Conservation (phyloP, 2,329 filamentous ascomycete species). For the Ascochyta lentis region DNA sequence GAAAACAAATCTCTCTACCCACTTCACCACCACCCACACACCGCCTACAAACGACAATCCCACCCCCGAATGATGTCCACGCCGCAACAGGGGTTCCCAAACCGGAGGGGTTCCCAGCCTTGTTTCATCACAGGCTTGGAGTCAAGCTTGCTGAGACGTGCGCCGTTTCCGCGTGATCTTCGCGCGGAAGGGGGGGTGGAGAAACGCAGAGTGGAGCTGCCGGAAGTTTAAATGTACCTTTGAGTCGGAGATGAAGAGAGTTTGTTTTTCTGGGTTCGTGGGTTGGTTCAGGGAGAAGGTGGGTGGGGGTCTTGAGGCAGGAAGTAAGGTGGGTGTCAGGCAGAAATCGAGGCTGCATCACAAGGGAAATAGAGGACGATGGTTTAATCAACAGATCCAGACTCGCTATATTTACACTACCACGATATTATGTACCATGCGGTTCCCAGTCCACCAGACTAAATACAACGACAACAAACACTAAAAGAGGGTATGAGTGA, state of each 20-base stretch:
- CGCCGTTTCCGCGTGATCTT: conserved; percentile 9
- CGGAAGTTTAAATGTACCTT: conserved; percentile 5
- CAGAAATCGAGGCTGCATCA: background rate
- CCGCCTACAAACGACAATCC: background rate
- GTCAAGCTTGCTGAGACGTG: conserved; percentile 17
- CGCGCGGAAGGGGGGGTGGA: background rate
- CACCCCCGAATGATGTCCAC: background rate
- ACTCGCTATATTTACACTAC: conserved; percentile 21
- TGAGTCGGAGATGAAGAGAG: background rate
- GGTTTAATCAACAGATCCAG: conserved; percentile 14
- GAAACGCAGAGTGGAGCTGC: background rate
- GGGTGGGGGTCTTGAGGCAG: background rate
- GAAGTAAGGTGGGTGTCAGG: no score
- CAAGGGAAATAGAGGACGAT: background rate
- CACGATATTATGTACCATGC: conserved; percentile 15
- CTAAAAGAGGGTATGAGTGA: conserved; percentile 25
- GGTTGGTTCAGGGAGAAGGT: no score
- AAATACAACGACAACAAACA: conserved; percentile 13
- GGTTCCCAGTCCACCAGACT: conserved; percentile 11
- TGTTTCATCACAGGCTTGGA: conserved; percentile 9
- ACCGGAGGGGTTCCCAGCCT: background rate
- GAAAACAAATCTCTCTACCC: no score
- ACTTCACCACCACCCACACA: background rate
- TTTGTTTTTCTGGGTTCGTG: background rate
- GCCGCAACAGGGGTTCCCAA: background rate